Evolutionary conservation across 768 basidiomycete species (phyloP), one percentile per base, ranked within the genome.

Genomic region (Podaxis sp.): DNA sequence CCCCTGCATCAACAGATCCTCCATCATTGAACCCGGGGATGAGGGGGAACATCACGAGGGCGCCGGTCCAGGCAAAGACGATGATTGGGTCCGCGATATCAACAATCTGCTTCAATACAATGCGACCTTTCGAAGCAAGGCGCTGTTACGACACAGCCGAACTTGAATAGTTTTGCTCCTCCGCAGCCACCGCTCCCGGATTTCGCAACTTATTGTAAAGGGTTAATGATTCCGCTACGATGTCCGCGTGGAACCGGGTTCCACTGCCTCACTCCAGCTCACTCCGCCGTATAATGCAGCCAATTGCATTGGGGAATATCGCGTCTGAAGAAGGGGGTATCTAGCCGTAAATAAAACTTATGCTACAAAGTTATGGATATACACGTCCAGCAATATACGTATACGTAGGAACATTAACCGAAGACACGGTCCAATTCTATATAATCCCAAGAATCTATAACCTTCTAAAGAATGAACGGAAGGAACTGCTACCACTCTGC

Each of bases 81-180:
- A 94, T 70, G 94, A 95, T 68, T 97, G 95, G 95, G 94, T 96
- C n/a, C 82, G 92, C 60, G 95, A 97, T 71, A 97, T 97, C 75
- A 96, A 96, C 74, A 95, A 94, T 67, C 76, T 97, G 63, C 76
- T 97, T 61, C 94, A 96, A 75, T 97, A 96, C 77, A 97, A 97
- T 67, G 93, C 93, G 30, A 94, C 95, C 0, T 97, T 97, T 75
- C 79, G 92, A 72, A 93, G 92, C 78, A 94, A 94, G 74, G 92
- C 90, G n/a, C 77, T 93, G 64, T 74, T 92, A 65, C 77, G 88
- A 67, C 89, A 93, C 68, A 87, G 84, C 70, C 82, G 90, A 66
- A 84, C 84, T n/a, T 88, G 73, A 81, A 60, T 28, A 52, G n/a
- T 44, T 26, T 42, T 19, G 3, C 38, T 15, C 19, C 12, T 19